Base-by-base conservation (phyloP, 1,139 yeast genomes). In the Nakaseomyces nivariensis region DNA sequence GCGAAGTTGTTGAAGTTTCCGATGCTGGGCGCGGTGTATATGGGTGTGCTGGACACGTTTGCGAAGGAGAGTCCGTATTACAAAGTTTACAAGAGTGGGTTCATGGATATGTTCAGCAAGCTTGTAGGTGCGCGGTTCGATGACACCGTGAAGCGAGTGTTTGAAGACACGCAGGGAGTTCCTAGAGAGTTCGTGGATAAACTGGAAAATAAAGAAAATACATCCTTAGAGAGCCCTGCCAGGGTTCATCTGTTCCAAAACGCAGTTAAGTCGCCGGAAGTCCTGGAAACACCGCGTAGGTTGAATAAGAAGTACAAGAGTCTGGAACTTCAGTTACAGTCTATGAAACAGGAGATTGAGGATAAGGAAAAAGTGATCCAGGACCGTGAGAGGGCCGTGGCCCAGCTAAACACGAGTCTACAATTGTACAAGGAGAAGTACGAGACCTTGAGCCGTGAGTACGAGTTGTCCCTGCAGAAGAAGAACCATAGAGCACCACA, bases 51-150 rank as follows among this genome's bases (percentile, higher is more conserved):
- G 9, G 57, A 51, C n/a, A 57, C 60, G n/a, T 66, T 62, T 51
- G 56, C 62, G 13, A 57, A 53, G 37, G 61, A 58, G n/a, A 59
- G 64, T 29, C 58, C 59, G 29, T 58, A 58, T 42, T 55, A 56
- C 45, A 63, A 64, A 46, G 56, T 69, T 1, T 57, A 61, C 47
- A 68, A 62, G 51, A 56, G 59, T 5, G 67, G 63, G 29, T 65
- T 69, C 53, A 52, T 54, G 34, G 57, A 58, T n/a, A 51, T 64
- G 32, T 66, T 68, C 43, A 50, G 57, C 46, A 56, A 59, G 49
- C 43, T 58, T 51, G 50, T 58, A 45, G 58, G 71, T 52, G 40
- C 54, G 48, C 41, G 58, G 50, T 46, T 64, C 53, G 54, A 54
- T 36, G 51, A 56, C 10, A 17, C 49, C 5, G 32, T 52, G 13